These are phyloP conservation scores for Rhipidocladum racemiflorum DNA, from an alignment of 176 grass and related monocot genomes.

Conservation along the genomic window DNA sequence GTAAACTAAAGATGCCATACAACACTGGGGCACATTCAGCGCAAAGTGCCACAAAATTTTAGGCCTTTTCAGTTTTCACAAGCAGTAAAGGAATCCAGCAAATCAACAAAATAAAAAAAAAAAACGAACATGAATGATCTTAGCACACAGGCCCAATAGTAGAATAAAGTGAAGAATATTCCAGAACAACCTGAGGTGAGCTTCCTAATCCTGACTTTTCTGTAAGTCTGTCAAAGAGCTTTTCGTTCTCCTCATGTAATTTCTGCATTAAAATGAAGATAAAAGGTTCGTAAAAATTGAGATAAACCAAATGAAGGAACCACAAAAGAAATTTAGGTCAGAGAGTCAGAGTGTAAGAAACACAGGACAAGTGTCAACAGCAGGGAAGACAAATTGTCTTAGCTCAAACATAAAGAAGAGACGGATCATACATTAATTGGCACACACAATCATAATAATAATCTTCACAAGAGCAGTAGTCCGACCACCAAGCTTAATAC, in stretches of 20 bases:
- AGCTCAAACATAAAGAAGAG: background rate
- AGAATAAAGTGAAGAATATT: slow-evolving; percentile 27
- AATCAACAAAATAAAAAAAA: slow-evolving; percentile 8
- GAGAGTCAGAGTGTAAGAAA: slow-evolving; percentile 8
- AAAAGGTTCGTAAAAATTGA: background rate
- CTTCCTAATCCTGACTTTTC: slow-evolving; percentile 75
- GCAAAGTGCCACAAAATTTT: background rate
- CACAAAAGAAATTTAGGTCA: slow-evolving; percentile 10
- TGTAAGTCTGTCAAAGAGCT: slow-evolving; percentile 81
- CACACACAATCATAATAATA: background rate
- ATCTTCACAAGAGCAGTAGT: slow-evolving; percentile 6
- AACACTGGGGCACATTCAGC: background rate
- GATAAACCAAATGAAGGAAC: slow-evolving; percentile 22
- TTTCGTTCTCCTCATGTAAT: slow-evolving; percentile 97
- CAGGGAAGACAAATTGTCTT: slow-evolving; percentile 9
- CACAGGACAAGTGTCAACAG: background rate
- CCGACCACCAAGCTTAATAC: background rate
- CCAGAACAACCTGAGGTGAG: slow-evolving; percentile 52
- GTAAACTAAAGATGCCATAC: background rate
- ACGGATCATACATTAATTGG: slow-evolving; percentile 10
- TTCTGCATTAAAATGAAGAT: slow-evolving; percentile 62
- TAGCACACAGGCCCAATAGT: background rate
- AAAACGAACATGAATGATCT: slow-evolving; percentile 13
- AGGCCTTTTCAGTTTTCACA: slow-evolving; percentile 8
- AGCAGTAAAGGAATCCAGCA: background rate